Evolutionary conservation across 352 stramenopile species (phyloP).

Genomic region (Phytophthora nicotianae): DNA sequence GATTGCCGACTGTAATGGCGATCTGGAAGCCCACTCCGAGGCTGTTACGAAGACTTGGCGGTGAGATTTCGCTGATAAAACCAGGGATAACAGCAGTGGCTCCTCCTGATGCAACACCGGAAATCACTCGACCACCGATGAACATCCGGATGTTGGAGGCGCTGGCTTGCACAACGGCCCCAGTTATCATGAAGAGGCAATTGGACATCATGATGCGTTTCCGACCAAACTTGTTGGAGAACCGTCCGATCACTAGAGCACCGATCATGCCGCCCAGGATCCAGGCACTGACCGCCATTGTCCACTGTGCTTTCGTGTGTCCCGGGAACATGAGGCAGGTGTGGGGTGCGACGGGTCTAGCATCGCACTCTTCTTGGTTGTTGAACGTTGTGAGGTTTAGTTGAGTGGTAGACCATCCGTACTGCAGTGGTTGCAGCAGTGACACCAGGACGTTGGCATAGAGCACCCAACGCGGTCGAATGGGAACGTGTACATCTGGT

Average conservation of each 20-base stretch:
- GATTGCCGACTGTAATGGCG: conserved; percentile 1
- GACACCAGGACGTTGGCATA: conserved; percentile 42
- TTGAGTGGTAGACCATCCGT: conserved; percentile 57
- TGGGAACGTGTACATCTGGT: background rate
- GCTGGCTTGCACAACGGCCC: conserved; percentile 30
- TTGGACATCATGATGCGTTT: conserved; percentile 29
- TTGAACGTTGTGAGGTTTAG: conserved; percentile 56
- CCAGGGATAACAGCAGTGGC: conserved; percentile 31
- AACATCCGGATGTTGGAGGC: conserved; percentile 36
- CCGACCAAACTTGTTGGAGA: conserved; percentile 32
- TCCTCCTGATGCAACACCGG: conserved; percentile 32
- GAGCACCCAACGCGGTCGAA: conserved; percentile 25
- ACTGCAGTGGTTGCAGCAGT: conserved; percentile 50
- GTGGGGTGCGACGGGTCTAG: conserved; percentile 31
- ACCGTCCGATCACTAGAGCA: conserved; percentile 28
- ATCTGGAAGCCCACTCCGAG: conserved; percentile 13
- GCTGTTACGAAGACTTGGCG: conserved; percentile 25
- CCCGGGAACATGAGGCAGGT: conserved; percentile 64
- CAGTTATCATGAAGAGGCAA: conserved; percentile 44
- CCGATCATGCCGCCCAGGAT: conserved; percentile 44
- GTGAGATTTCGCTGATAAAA: conserved; percentile 39
- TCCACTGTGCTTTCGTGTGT: conserved; percentile 50
- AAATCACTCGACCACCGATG: conserved; percentile 27
- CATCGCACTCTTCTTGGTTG: conserved; percentile 42
- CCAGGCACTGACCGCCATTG: conserved; percentile 46